Evolutionary conservation across 352 stramenopile genomes (phyloP).

Genomic region (Globisporangium apiculatum): DNA sequence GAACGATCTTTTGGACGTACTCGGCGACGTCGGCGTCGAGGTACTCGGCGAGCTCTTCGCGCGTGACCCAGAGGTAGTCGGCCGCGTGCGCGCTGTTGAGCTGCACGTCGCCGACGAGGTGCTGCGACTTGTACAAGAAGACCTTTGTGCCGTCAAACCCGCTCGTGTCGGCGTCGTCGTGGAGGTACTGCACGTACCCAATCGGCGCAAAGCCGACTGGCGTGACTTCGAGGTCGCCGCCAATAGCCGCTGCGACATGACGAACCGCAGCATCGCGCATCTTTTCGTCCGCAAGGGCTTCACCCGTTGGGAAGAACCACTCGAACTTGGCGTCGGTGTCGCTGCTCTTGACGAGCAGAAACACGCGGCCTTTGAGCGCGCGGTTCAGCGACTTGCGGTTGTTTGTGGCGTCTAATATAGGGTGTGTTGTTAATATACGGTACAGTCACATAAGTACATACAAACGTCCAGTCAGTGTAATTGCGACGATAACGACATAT

Average conservation of each 20-base stretch:
- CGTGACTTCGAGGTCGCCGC: slow-evolving; percentile 37
- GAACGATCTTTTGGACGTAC: slow-evolving; percentile 79
- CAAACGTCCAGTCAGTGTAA: background rate
- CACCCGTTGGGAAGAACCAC: slow-evolving; percentile 73
- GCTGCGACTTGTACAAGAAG: slow-evolving; percentile 85
- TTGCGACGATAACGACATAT: too few relatives aligned
- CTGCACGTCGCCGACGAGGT: slow-evolving; percentile 45
- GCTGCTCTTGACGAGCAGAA: slow-evolving; percentile 63
- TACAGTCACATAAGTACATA: background rate
- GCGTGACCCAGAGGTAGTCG: slow-evolving; percentile 82
- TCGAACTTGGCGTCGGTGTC: slow-evolving; percentile 41
- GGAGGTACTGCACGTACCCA: slow-evolving; percentile 64
- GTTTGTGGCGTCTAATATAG: slow-evolving; percentile 41
- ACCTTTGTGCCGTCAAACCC: slow-evolving; percentile 76
- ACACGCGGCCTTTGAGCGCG: slow-evolving; percentile 71
- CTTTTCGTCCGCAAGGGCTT: slow-evolving; percentile 59
- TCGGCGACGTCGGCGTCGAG: slow-evolving; percentile 53
- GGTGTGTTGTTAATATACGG: background rate
- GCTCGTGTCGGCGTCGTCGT: slow-evolving; percentile 23
- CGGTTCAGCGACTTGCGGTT: slow-evolving; percentile 86
- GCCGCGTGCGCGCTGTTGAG: slow-evolving; percentile 50
- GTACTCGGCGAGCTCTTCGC: slow-evolving; percentile 69
- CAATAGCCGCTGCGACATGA: slow-evolving; percentile 36
- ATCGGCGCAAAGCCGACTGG: slow-evolving; percentile 71
- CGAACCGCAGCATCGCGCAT: slow-evolving; percentile 77